Conservation (phyloP, 2,329 filamentous ascomycete genomes). For the Aureobasidium sp. region DNA sequence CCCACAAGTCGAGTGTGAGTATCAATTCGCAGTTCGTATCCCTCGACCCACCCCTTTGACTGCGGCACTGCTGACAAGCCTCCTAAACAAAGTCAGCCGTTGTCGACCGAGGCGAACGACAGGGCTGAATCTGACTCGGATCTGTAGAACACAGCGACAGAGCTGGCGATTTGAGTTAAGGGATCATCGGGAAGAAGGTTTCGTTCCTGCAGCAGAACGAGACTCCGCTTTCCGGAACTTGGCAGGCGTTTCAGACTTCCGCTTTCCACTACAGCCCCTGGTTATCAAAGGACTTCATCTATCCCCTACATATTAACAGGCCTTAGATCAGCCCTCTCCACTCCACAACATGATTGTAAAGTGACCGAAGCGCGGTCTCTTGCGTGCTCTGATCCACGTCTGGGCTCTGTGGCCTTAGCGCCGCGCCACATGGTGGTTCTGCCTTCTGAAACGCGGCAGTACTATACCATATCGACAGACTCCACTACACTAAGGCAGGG, state of each 20-base stretch:
- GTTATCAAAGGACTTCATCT: constrained; percentile 5
- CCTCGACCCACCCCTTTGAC: not conserved
- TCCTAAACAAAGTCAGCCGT: not conserved
- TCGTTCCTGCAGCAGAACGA: constrained; percentile 6
- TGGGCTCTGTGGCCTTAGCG: not conserved
- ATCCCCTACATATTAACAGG: not conserved
- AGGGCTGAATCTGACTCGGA: not conserved
- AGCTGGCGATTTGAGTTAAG: not conserved
- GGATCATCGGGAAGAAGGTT: not conserved
- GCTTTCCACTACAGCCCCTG: constrained; percentile 4
- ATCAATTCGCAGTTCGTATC: not conserved
- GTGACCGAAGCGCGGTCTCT: not conserved
- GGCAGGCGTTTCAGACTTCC: constrained; percentile 5
- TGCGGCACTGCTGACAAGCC: not conserved
- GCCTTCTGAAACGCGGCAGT: not conserved
- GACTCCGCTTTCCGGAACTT: not conserved
- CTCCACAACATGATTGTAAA: not conserved
- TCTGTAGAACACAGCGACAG: not conserved
- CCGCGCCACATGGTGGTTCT: constrained; percentile 5
- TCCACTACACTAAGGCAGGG: constrained; percentile 12
- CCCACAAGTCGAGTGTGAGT: not conserved
- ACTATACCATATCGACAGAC: constrained; percentile 4
- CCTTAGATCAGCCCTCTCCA: not conserved
- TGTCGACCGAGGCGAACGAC: not conserved
- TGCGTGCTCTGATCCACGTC: constrained; percentile 3